Percentiles rank a stretch among this genome's conserved stretches.
Evolutionary conservation across 2,329 filamentous ascomycete genomes (phyloP).

Genomic region (Trichophyton mentagrophytes): DNA sequence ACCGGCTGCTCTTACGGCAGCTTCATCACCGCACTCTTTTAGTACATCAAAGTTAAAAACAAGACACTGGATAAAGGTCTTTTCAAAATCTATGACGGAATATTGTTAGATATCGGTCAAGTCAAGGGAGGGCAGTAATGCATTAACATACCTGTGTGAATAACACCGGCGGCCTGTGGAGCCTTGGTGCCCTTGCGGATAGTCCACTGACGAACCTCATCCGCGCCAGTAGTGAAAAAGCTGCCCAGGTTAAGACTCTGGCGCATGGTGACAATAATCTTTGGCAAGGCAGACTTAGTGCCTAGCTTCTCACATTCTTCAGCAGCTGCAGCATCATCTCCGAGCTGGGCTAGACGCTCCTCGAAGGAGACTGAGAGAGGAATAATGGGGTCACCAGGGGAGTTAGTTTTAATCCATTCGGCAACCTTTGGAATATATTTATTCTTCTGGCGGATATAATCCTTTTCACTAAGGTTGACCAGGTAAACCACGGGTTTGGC

Average conservation of each 20-base stretch:
- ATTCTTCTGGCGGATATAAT: conserved; percentile 98
- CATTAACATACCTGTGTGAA: conserved; percentile 52
- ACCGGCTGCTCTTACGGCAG: conserved; percentile 78
- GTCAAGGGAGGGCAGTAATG: background rate
- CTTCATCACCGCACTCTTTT: conserved; percentile 79
- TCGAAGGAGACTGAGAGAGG: conserved; percentile 88
- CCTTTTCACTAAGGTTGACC: conserved; percentile 91
- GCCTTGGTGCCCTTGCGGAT: conserved; percentile 92
- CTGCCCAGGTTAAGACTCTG: conserved; percentile 78
- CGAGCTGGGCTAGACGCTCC: conserved; percentile 73
- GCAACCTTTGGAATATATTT: conserved; percentile 91
- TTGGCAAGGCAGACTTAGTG: conserved; percentile 78
- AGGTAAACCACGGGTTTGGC: conserved; percentile 96
- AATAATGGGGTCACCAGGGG: conserved; percentile 76
- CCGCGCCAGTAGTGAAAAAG: conserved; percentile 93
- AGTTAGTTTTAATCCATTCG: conserved; percentile 89
- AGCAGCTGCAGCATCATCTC: conserved; percentile 59
- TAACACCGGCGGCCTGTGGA: conserved; percentile 93
- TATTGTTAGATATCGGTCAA: background rate
- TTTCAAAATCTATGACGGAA: conserved; percentile 63
- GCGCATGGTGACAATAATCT: conserved; percentile 86
- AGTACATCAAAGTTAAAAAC: conserved; percentile 79
- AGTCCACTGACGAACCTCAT: conserved; percentile 98
- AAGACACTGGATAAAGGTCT: conserved; percentile 95
- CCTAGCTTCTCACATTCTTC: conserved; percentile 84